Conservation (phyloP, 306 rosid genomes). For the Ormosia emarginata region DNA sequence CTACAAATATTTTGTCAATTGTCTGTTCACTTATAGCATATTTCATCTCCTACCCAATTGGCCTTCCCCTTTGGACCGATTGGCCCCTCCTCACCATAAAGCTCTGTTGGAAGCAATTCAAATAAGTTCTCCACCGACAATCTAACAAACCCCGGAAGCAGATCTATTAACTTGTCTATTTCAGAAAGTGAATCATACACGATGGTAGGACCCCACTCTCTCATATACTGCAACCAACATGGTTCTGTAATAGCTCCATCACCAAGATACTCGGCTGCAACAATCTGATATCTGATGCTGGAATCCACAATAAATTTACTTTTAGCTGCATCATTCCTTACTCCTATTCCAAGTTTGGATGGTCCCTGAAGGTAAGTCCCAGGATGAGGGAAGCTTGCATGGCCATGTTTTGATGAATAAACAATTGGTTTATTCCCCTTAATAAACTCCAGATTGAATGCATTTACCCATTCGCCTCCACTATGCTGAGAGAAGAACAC, state of each 20-base stretch:
- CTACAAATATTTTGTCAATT: too few species aligned
- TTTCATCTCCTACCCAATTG: constrained; percentile 87
- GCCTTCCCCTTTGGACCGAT: constrained; percentile 94
- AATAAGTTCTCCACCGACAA: constrained; percentile 78
- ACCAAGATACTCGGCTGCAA: constrained; percentile 90
- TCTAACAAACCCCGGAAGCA: constrained; percentile 72
- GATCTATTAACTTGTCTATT: constrained; percentile 64
- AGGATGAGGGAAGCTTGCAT: constrained; percentile 83
- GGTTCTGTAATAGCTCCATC: constrained; percentile 67
- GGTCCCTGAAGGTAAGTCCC: constrained; percentile 87
- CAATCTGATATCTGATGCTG: constrained; percentile 57
- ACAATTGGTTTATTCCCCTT: constrained; percentile 68
- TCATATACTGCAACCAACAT: constrained; percentile 93
- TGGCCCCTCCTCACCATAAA: constrained; percentile 94
- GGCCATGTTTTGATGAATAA: constrained; percentile 87
- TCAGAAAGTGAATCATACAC: constrained; percentile 64
- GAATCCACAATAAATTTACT: constrained; percentile 72
- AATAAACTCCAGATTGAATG: constrained; percentile 67
- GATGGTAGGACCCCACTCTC: constrained; percentile 93
- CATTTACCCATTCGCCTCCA: constrained; percentile 81
- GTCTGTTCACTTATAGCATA: too few species aligned
- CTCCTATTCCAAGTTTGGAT: constrained; percentile 71
- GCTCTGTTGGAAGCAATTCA: constrained; percentile 80
- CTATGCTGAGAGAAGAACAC: constrained; percentile 87
- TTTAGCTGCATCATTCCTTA: constrained; percentile 66